phyloP scores from a whole-genome alignment of 2,329 filamentous ascomycete species.

The Penicillium sp. region DNA sequence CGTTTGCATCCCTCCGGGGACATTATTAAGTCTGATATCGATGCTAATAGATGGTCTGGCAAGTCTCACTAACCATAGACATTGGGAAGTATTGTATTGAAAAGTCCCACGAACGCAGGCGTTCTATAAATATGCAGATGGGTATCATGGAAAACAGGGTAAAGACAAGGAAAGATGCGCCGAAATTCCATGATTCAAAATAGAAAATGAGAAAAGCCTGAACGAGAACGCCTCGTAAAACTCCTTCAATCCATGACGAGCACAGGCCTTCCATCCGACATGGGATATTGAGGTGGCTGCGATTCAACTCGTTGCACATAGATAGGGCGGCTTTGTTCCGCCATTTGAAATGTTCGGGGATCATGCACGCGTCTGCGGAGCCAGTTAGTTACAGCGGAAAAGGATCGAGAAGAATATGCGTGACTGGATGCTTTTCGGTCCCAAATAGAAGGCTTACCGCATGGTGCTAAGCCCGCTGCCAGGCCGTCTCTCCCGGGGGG shows the following conservation, averaged over 20 bases:
- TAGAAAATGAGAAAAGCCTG: background rate
- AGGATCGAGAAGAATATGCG: background rate
- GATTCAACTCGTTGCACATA: conserved; percentile 26
- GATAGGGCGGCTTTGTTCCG: conserved; percentile 24
- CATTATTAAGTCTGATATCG: background rate
- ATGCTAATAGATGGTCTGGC: no score
- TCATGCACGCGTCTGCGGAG: conserved; percentile 18
- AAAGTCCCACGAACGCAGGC: conserved; percentile 3
- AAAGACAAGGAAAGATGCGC: conserved; percentile 3
- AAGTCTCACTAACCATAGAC: background rate
- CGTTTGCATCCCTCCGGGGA: background rate
- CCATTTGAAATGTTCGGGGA: conserved; percentile 16
- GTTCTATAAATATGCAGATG: conserved; percentile 19
- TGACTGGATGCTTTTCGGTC: background rate
- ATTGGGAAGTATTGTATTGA: background rate
- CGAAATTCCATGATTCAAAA: conserved; percentile 3
- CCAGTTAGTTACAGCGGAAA: background rate
- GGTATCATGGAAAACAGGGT: conserved; percentile 24
- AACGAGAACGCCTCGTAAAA: background rate
- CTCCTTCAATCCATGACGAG: conserved; percentile 31
- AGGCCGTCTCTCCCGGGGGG: conserved; percentile 18
- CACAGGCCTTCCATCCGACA: conserved; percentile 23
- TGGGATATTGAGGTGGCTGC: conserved; percentile 15
- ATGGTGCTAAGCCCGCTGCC: conserved; percentile 14
- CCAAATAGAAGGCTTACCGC: conserved; percentile 20